Evolutionary conservation across 2,329 filamentous ascomycete genomes (phyloP), one percentile per base, ranked within the genome.

Genomic region (Aspergillus fischeri): DNA sequence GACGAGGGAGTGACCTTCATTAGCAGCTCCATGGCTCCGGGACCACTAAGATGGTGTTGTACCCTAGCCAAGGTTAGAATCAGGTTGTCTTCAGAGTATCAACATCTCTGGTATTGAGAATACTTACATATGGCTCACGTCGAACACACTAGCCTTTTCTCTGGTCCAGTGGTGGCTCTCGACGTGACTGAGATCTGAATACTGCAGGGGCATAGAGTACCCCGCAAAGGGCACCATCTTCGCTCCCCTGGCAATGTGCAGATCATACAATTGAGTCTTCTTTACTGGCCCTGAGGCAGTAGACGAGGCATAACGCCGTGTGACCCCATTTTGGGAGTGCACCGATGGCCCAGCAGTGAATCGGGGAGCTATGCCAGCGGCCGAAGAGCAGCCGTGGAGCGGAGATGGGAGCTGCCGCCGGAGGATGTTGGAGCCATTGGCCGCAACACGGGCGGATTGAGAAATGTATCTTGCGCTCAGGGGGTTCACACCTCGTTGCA

Each of bases 181-280:
- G 64, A 85, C 82, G 62, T 97, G 88, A 65, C 88, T 87, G 63
- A 90, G 82, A 63, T 86, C 84, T 35, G 82, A 77, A 79, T 97
- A 99, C 75, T 94, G 89, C 48, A 99, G 86, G 7, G 94, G 94
- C 91, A 99, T 97, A 66, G 85, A 81, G 78, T 88, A 96, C 64
- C 91, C 92, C 62, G 90, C 93, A 76, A 97, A 99, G n/a, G 91
- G 90, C 51, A 97, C 93, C 86, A 97, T 94, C 78, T 96, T 97
- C 64, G 84, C 94, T 65, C 91, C 91, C 70, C 90, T 81, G 57
- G 84, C 81, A 60, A 92, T 69, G 74, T 96, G 90, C 24, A 95
- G 79, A 67, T 91, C 86, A 74, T 93, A 89, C 24, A 97, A 81
- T 28, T 88, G 86, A 2, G 91, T 95, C 76, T 72, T 72, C 38